Evolutionary conservation across 1,284 basidiomycete genomes (phyloP).

Genomic region (Xerocomus nothofagi): DNA sequence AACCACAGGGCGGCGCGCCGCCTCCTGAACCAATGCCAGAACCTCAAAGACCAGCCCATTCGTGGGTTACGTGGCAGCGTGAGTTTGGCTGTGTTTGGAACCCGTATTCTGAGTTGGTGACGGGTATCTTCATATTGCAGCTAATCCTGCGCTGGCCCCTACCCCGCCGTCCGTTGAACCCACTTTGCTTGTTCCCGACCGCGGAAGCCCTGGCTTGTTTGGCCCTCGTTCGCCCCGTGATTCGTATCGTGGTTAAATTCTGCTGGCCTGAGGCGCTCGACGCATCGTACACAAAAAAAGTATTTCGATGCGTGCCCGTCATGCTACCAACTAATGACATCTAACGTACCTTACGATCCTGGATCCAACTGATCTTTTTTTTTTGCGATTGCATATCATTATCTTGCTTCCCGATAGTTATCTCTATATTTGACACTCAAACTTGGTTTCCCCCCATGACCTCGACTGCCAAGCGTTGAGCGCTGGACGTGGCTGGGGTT

Average conservation of each 20-base stretch:
- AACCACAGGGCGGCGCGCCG: conserved; percentile 34
- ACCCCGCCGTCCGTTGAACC: conserved; percentile 52
- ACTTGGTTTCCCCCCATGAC: background rate
- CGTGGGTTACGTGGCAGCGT: conserved; percentile 75
- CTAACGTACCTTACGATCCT: conserved; percentile 21
- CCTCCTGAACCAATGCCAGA: conserved; percentile 36
- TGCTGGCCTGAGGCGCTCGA: background rate
- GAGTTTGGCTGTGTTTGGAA: conserved; percentile 34
- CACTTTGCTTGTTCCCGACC: conserved; percentile 54
- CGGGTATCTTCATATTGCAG: conserved; percentile 32
- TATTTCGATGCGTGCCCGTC: background rate
- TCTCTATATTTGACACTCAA: background rate
- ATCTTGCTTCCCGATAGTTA: conserved; percentile 16
- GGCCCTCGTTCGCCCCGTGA: conserved; percentile 57
- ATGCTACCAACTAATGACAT: conserved; percentile 7
- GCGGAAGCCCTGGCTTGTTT: conserved; percentile 59
- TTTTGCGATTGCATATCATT: conserved; percentile 26
- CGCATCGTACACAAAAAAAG: background rate
- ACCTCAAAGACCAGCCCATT: conserved; percentile 43
- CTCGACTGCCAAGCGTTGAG: background rate
- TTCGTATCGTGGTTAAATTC: conserved; percentile 31
- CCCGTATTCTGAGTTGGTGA: background rate
- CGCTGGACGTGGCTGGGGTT: background rate
- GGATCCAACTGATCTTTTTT: conserved; percentile 12
- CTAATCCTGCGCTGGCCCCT: conserved; percentile 47